Conservation (phyloP, 1,139 yeast species). For the Fermentozyma sake region DNA sequence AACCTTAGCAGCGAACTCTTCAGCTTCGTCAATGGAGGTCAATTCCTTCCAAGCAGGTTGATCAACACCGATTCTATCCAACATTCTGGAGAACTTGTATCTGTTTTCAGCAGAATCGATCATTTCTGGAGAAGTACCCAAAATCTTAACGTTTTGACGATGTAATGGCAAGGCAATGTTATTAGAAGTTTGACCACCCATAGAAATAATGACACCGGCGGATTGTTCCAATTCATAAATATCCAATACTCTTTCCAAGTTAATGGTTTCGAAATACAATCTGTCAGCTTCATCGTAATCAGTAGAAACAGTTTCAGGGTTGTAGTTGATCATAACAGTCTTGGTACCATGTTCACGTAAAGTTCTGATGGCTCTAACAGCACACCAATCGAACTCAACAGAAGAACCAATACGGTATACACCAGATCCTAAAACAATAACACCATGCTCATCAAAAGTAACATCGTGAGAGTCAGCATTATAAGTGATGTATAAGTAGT, state of each 20-base stretch:
- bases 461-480: conserved; percentile 91
- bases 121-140: conserved; percentile 98
- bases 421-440: conserved; percentile 90
- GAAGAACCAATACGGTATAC: conserved; percentile 94
- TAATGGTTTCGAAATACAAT: conserved; percentile 92
- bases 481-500: conserved; percentile 92
- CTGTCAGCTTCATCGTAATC: conserved; percentile 99
- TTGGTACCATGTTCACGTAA: conserved; percentile 81
- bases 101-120: conserved; percentile 98
- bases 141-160: conserved; percentile 90
- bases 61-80: conserved; percentile 94
- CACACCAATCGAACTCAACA: conserved; percentile 96
- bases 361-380: conserved; percentile 92
- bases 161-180: conserved; percentile 92
- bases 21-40: conserved; percentile 91
- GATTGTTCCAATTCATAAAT: conserved; percentile 91
- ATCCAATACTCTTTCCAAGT: conserved; percentile 91
- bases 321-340: conserved; percentile 96
- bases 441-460: conserved; percentile 78
- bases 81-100: conserved; percentile 96
- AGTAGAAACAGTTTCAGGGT: conserved; percentile 97
- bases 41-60: conserved; percentile 99
- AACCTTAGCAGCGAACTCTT: conserved; percentile 84
- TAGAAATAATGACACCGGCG: conserved; percentile 88
- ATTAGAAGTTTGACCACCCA: conserved; percentile 99